Evolutionary conservation across 2,329 filamentous ascomycete species (phyloP), one percentile per base, ranked within the genome.

Genomic region (Elsinoe arachidis): DNA sequence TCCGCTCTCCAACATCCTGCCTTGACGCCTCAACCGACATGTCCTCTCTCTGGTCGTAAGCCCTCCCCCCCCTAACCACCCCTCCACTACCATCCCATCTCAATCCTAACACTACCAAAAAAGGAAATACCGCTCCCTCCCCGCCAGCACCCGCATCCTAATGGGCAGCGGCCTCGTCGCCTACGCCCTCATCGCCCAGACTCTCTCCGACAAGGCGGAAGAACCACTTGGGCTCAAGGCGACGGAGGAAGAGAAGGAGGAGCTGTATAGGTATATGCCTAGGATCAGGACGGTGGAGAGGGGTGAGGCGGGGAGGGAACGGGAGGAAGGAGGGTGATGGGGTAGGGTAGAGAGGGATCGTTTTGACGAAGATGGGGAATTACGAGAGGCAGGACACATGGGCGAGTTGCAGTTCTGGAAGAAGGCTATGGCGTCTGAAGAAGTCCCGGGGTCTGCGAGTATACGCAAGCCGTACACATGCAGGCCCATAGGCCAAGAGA

Each of bases 101-200:
- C 39, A 17, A 5, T 9, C 46, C 17, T 34, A 9, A 19, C 5
- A 83, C 55, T 43, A 9, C 30, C 26, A 26, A 12, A 43, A 15
- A 33, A 56, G 54, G 17, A 56, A 56, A 47, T 95, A 90, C 75
- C 84, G 80, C 67, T 82, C 80, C 64, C 83, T 95, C 56, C 75
- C 85, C 2, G 80, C 86, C 15, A 84, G 81, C 63, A 86, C 87
- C 21, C 86, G 87, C 58, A 73, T 88, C 41, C 73, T 85, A 49
- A 78, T 95, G 61, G 91, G 91, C 63, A 69, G 83, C 51, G 86
- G 84, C 64, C 73, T 95, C 63, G 82, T 96, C 67, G 81, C 81
- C 34, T 96, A 90, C 82, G 89, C 88, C 12, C 74, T 77, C 39
- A 74, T 83, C 39, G 91, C 89, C 14, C 78, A 93, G n/a, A 85